Evolutionary conservation across 2,329 filamentous ascomycete genomes (phyloP).

Genomic region (Ceratocystis albifundus): DNA sequence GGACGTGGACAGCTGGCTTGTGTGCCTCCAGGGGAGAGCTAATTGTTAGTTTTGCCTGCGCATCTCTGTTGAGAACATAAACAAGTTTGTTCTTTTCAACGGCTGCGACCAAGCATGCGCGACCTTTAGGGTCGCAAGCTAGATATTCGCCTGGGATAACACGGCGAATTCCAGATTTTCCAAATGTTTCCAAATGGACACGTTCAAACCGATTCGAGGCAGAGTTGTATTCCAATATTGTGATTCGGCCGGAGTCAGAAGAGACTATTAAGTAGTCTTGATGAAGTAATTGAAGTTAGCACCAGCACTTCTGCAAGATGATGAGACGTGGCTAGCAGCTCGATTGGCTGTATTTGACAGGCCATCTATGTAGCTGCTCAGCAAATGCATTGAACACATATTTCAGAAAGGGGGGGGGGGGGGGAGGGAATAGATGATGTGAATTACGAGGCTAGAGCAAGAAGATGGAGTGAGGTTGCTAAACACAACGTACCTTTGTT

Average conservation of each 20-base stretch:
- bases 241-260: conserved; percentile 89
- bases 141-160: conserved; percentile 94
- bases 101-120: conserved; percentile 86
- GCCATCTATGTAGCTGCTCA: conserved; percentile 20
- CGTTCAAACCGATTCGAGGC: conserved; percentile 78
- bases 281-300: conserved; percentile 27
- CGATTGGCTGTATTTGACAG: conserved; percentile 11
- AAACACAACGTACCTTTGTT: conserved; percentile 68
- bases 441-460: background rate
- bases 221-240: conserved; percentile 83
- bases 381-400: conserved; percentile 16
- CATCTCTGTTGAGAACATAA: conserved; percentile 92
- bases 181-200: conserved; percentile 92
- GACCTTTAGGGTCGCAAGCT: conserved; percentile 86
- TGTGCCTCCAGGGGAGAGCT: conserved; percentile 95
- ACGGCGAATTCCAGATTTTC: conserved; percentile 87
- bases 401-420: background rate
- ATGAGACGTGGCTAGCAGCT: conserved; percentile 6
- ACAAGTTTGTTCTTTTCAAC: conserved; percentile 99
- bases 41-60: conserved; percentile 88
- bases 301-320: conserved; percentile 2
- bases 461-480: background rate
- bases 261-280: conserved; percentile 91
- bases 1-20: conserved; percentile 80
- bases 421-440: background rate